Percentiles rank a stretch among this genome's conserved stretches.
Evolutionary conservation across 2,329 filamentous ascomycete species (phyloP).

Genomic region (Botrytis fragariae): DNA sequence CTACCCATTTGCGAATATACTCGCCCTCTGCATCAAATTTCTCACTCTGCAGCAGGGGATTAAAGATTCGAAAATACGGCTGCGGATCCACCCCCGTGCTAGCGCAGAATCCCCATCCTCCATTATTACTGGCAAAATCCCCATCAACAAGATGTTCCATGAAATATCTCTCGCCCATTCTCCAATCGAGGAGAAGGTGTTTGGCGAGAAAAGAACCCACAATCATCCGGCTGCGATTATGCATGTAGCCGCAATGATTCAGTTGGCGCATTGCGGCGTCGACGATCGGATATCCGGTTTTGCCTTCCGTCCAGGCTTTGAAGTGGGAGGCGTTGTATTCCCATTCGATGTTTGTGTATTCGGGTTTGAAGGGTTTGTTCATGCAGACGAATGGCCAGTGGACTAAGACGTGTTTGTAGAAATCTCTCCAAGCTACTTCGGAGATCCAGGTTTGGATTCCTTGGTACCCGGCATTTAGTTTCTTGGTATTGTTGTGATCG

Average conservation of each 20-base stretch:
- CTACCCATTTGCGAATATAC: constrained; percentile 81
- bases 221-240: constrained; percentile 83
- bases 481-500: constrained; percentile 59
- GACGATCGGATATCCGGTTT: constrained; percentile 78
- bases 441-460: constrained; percentile 75
- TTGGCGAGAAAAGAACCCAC: constrained; percentile 78
- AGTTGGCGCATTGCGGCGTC: constrained; percentile 85
- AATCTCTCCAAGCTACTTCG: constrained; percentile 83
- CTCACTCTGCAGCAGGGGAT: constrained; percentile 79
- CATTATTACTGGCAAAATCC: constrained; percentile 40
- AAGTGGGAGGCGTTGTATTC: constrained; percentile 71
- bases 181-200: constrained; percentile 79
- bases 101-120: constrained; percentile 49
- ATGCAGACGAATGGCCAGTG: constrained; percentile 84
- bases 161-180: constrained; percentile 76
- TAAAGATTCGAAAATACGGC: constrained; percentile 90
- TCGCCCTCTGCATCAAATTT: constrained; percentile 77
- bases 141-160: constrained; percentile 61
- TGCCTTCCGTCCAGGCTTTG: constrained; percentile 68
- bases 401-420: constrained; percentile 81
- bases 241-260: constrained; percentile 69
- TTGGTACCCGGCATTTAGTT: constrained; percentile 62
- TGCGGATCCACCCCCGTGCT: constrained; percentile 78
- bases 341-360: constrained; percentile 81
- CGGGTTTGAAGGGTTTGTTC: constrained; percentile 78